These are phyloP conservation scores for Hypsizygus marmoreus DNA, from an alignment of 768 basidiomycete species.

Conservation along the genomic window DNA sequence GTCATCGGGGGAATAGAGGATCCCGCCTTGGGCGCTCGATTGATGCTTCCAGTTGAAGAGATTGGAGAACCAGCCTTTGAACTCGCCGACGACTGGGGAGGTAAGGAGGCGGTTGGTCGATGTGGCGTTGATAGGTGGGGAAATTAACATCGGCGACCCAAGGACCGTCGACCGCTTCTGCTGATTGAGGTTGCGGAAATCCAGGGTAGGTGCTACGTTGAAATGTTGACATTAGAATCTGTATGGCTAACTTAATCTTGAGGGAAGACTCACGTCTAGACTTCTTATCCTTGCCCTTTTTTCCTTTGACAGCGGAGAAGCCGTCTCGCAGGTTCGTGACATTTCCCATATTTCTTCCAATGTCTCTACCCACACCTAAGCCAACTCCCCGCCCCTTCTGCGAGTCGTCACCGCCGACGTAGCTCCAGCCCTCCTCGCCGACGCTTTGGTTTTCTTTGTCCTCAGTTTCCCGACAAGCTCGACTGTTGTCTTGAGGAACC, in stretches of 20 bases:
- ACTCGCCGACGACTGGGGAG: slow-evolving; percentile 79
- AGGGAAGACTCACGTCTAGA: slow-evolving; percentile 44
- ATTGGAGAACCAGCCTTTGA: slow-evolving; percentile 94
- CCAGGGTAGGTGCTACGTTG: slow-evolving; percentile 54
- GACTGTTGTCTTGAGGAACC: too few species aligned
- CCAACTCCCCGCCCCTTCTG: slow-evolving; percentile 30
- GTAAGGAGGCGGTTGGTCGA: slow-evolving; percentile 41
- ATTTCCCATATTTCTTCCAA: slow-evolving; percentile 57
- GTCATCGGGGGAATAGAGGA: slow-evolving; percentile 59
- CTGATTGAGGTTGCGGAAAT: slow-evolving; percentile 47
- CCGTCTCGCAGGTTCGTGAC: slow-evolving; percentile 36
- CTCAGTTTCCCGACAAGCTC: too few species aligned
- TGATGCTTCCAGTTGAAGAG: slow-evolving; percentile 90
- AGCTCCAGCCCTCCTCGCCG: slow-evolving; percentile 40
- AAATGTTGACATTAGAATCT: slow-evolving; percentile 11
- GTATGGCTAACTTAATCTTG: slow-evolving; percentile 3
- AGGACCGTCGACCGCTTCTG: slow-evolving; percentile 50
- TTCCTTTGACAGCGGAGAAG: slow-evolving; percentile 29
- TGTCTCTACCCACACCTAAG: slow-evolving; percentile 34
- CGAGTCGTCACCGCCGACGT: slow-evolving; percentile 35
- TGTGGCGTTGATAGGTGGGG: slow-evolving; percentile 38
- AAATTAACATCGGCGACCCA: slow-evolving; percentile 50
- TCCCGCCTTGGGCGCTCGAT: slow-evolving; percentile 34
- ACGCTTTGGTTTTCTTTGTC: slow-evolving; percentile 48
- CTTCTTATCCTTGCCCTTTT: slow-evolving; percentile 56